Conservation (phyloP, 345 rosid species). For the Draba incana region DNA sequence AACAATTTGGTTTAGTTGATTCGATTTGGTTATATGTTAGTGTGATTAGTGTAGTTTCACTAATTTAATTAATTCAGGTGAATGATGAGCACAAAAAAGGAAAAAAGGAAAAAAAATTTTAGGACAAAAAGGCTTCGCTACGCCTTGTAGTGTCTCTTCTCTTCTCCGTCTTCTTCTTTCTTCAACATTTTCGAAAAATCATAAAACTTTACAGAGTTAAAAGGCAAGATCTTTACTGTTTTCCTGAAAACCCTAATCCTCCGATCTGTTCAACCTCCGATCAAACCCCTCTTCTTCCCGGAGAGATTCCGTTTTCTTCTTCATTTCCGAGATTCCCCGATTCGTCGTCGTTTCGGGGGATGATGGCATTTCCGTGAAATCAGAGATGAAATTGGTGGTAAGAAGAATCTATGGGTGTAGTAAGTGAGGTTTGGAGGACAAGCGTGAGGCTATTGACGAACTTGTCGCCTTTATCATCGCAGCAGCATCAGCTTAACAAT, state of each 20-base stretch:
- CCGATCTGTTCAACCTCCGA: constrained; percentile 31
- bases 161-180: constrained; percentile 28
- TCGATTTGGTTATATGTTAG: not conserved
- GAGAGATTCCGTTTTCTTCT: not conserved
- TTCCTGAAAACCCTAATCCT: constrained; percentile 40
- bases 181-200: constrained; percentile 27
- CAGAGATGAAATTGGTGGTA: constrained; percentile 47
- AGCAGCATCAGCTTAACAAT: constrained; percentile 41
- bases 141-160: constrained; percentile 18
- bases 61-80: constrained; percentile 19
- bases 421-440: constrained; percentile 58
- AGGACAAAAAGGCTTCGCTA: constrained; percentile 36
- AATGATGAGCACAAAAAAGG: not conserved
- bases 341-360: constrained; percentile 32
- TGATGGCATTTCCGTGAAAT: constrained; percentile 44
- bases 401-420: constrained; percentile 51
- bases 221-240: constrained; percentile 29
- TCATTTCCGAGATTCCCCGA: constrained; percentile 32
- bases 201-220: constrained; percentile 13
- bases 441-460: constrained; percentile 52
- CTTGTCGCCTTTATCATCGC: constrained; percentile 54
- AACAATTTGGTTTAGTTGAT: not conserved
- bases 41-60: constrained; percentile 5
- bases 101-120: not conserved
- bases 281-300: not conserved